Conservation (phyloP, 495 filamentous ascomycete species). For the Trichoderma erinaceum region DNA sequence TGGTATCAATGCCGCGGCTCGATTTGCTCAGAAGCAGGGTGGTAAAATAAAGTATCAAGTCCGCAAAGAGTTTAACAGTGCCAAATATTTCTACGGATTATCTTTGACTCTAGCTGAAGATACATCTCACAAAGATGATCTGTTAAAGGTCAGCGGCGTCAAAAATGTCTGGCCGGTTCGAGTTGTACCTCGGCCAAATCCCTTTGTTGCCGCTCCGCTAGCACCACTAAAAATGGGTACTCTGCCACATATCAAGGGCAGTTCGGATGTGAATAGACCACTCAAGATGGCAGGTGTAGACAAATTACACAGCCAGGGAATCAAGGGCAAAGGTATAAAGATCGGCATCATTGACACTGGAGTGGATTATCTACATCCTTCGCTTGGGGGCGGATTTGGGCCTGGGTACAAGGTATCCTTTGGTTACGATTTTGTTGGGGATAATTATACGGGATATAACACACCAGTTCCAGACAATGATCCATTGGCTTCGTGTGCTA, state of each 20-base stretch:
- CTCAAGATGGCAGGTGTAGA: conserved; percentile 11
- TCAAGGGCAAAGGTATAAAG: conserved; percentile 30
- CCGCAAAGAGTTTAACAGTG: background rate
- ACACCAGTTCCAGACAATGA: conserved; percentile 17
- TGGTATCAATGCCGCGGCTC: background rate
- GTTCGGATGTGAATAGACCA: background rate
- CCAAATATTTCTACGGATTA: background rate
- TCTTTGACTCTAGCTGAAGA: background rate
- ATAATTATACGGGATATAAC: conserved; percentile 20
- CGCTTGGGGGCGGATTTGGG: conserved; percentile 42
- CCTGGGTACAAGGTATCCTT: conserved; percentile 38
- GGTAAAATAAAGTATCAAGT: background rate
- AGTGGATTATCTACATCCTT: conserved; percentile 43
- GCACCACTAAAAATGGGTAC: background rate
- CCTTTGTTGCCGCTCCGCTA: background rate
- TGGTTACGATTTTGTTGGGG: conserved; percentile 33
- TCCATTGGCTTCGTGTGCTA: conserved; percentile 28
- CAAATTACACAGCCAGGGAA: conserved; percentile 24
- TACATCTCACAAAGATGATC: background rate
- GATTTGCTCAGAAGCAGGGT: background rate
- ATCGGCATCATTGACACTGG: conserved; percentile 40
- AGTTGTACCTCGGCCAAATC: background rate
- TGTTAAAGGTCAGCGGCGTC: background rate
- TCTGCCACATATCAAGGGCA: background rate
- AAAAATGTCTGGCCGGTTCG: background rate